Evolutionary conservation across 768 basidiomycete species (phyloP), one percentile per base, ranked within the genome.

Genomic region (Boletus sp.): DNA sequence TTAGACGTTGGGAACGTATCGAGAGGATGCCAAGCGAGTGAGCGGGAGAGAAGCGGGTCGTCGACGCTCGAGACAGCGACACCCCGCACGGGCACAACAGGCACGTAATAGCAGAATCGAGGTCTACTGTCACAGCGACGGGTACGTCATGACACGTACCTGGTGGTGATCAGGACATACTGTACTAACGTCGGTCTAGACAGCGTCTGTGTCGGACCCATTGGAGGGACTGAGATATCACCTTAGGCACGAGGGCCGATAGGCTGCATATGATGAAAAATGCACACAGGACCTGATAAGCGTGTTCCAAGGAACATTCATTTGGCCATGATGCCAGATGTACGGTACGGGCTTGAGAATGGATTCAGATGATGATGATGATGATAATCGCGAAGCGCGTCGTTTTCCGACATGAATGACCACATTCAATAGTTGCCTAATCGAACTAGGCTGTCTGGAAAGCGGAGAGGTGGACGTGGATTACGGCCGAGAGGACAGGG

Each of bases 341-440:
- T 51, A 41, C 53, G 56, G 56, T 34, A 41, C n/a, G 34, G 23
- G 50, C 62, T 53, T 61, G 58, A 58, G 58, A 60, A 56, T 44
- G 46, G 55, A 30, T 21, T 32, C 7, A 21, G 47, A 38, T 53
- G 42, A 43, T 29, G n/a, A n/a, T n/a, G 40, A 15, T 30, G 42
- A 43, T 17, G 63, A 64, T 64, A 65, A 57, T 63, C 53, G 53
- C 46, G 50, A 64, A 54, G 50, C 33, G 43, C 50, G 38, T 58
- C 55, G 54, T 55, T 47, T 47, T 54, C 46, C 41, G 47, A 57
- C 41, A 56, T 47, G 6, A 4, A 35, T 54, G 23, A 23, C 43
- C 21, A 17, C 38, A 40, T 29, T 21, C 48, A 35, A 59, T 51
- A 25, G 35, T 54, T 61, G 32, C 60, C 63, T 53, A 64, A 64